Percentiles rank a stretch among this genome's conserved stretches.
phyloP scores from a whole-genome alignment of 305 asterid species.

The Withania somnifera region DNA sequence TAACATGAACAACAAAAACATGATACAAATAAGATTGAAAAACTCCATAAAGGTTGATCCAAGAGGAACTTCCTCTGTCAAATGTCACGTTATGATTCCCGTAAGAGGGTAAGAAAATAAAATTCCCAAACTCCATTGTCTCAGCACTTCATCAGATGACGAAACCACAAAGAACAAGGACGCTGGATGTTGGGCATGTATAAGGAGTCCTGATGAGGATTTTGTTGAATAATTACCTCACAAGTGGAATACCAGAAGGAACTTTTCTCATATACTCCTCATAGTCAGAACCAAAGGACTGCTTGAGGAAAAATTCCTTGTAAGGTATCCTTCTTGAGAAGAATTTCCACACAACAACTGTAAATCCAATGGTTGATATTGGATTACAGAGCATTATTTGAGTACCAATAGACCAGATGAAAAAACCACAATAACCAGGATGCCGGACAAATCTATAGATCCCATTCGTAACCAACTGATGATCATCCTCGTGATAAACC shows the following conservation, averaged over 20 bases:
- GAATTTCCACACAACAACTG: conserved; percentile 61
- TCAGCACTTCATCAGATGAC: not conserved
- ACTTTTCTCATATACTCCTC: conserved; percentile 52
- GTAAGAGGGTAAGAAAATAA: not conserved
- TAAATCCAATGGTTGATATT: conserved; percentile 43
- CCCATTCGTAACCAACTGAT: conserved; percentile 62
- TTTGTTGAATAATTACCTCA: conserved; percentile 31
- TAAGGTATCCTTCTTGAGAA: conserved; percentile 55
- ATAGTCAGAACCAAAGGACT: conserved; percentile 56
- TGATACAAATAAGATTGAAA: not conserved
- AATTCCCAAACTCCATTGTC: not conserved
- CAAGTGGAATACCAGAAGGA: conserved; percentile 65
- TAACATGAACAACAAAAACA: not conserved
- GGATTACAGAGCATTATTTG: conserved; percentile 88
- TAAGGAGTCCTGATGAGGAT: not conserved
- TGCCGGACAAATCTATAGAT: conserved; percentile 49
- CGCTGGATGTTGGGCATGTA: not conserved
- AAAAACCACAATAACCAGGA: conserved; percentile 81
- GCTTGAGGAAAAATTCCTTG: conserved; percentile 75
- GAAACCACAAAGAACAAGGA: not conserved
- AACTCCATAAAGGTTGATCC: not conserved
- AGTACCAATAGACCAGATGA: conserved; percentile 77
- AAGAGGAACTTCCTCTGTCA: not conserved
- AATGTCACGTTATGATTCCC: not conserved
- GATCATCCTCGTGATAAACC: conserved; percentile 50